Base-by-base conservation (phyloP, 176 grass and related monocot species). In the Musa itinerans region DNA sequence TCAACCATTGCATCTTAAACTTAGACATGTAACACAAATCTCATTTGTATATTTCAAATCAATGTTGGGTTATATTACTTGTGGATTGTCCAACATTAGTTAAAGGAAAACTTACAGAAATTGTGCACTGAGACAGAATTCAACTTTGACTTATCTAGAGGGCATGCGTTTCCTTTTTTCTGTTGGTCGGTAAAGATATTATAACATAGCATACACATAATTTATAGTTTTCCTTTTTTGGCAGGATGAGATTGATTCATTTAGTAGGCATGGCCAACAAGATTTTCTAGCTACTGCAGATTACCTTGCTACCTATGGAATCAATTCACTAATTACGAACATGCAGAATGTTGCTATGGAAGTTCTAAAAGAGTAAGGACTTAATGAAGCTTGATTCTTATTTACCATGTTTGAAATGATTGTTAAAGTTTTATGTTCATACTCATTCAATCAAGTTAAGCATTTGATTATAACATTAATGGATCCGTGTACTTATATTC, bases 241-340 rank as follows among this genome's bases (percentile, higher is more conserved):
- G 54, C 85, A 99, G 96, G 86, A 23, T 14, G 91, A 92, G 73
- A 84, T 85, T 74, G 84, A 83, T 55, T 75, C 83, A 26, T 84
- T 89, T 17, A 89, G 79, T 63, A 80, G 82, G 65, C 92, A 73
- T 6, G 91, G 89, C 8, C 78, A 80, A 21, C 87, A 87, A 78
- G 89, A 87, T 54, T 99, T 95, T 76, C 88, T 99, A 76, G 77
- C 86, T 74, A 95, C 85, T 52, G 89, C 91, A 83, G 96, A 99
- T 78, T 92, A 92, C 72, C 86, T 99, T 52, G 82, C 84, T 57
- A 89, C 89, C 10, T 86, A 92, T 74, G 87, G 89, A 79, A 83
- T 95, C 80, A 89, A 86, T 83, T 74, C 76, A 68, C 65, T 89
- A 75, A 87, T 95, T 70, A 74, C 13, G 54, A 80, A 89, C 73